A percentile compares a stretch with the other conserved stretches of the same genome.
phyloP scores from a whole-genome alignment of 768 basidiomycete genomes.

The Panaeolus papilionaceus region DNA sequence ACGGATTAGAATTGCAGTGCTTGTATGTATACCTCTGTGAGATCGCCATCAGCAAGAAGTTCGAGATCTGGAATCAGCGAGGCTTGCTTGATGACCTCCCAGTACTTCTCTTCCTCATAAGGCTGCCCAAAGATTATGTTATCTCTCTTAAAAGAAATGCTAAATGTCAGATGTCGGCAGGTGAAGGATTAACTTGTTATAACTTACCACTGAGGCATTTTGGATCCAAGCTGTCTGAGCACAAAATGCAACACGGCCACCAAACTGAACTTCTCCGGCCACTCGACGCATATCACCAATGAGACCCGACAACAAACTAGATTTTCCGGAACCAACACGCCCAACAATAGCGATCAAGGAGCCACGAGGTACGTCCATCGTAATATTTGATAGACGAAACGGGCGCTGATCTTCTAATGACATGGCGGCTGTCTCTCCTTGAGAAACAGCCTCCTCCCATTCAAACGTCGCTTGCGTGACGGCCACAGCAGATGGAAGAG shows the following conservation, averaged over 20 bases:
- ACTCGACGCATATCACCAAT: conserved; percentile 73
- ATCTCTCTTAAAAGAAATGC: conserved; percentile 51
- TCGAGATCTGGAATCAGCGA: conserved; percentile 84
- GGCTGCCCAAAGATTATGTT: conserved; percentile 89
- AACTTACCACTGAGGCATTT: conserved; percentile 64
- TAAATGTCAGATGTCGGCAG: background rate
- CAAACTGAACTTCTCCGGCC: conserved; percentile 59
- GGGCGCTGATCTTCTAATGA: conserved; percentile 43
- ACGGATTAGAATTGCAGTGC: too few relatives aligned
- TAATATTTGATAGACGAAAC: conserved; percentile 71
- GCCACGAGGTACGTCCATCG: conserved; percentile 73
- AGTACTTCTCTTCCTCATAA: conserved; percentile 83
- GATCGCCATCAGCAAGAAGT: conserved; percentile 76
- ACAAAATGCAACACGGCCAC: conserved; percentile 72
- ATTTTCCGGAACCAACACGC: conserved; percentile 74
- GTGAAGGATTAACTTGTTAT: background rate
- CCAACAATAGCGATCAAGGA: conserved; percentile 69
- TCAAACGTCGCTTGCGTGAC: background rate
- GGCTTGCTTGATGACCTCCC: conserved; percentile 78
- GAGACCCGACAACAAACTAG: conserved; percentile 64
- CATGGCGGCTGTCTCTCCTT: background rate
- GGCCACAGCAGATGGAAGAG: background rate
- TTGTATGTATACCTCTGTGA: conserved; percentile 60
- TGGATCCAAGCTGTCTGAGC: conserved; percentile 83
- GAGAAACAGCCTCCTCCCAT: conserved; percentile 6